Evolutionary conservation across 1,284 basidiomycete species (phyloP), one percentile per base, ranked within the genome.

Genomic region (Neolentinus lepideus): DNA sequence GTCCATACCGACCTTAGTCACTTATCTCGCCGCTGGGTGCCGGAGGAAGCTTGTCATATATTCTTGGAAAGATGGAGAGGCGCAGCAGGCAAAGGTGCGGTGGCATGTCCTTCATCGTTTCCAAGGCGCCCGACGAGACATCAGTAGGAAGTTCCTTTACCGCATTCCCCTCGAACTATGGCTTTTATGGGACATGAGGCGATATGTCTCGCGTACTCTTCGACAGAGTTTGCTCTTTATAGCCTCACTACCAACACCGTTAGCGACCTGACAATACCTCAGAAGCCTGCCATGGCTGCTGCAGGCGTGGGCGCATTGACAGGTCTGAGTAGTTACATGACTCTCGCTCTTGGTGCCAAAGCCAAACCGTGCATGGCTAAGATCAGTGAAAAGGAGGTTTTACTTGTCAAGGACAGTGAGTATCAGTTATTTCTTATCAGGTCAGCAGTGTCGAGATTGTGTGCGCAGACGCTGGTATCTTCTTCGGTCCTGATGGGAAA

Each of bases 311-410:
- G 84, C 27, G 85, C 90, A 0, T 75, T 95, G 33, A 83, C 81
- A 10, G 90, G 92, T 1, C 71, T 95, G 16, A 88, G 91, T 10
- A 92, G 92, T 11, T 95, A 96, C 66, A 93, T 97, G 83, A 91
- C 89, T 11, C 71, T 95, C 36, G 89, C 89, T 0, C 70, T 90
- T 19, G 89, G 88, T 2, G 77, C 82, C 10, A 90, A 85, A 65
- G 77, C 81, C 3, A 91, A 87, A 60, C 85, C 92, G 2, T 77
- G 75, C 3, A 75, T 85, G 2, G 75, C 85, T 1, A 78, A 76
- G 16, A 72, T 90, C 25, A 78, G 76, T 35, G 85, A 87, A 1
- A 78, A 76, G 0, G 89, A 95, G 65, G 82, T 84, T 0, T 69
- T 95, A 8, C 79, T 95, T 31, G 78, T 84, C 1, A 88, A 88